Evolutionary conservation across 805 yeast species (phyloP).

Genomic region (Metschnikowia santaceciliae): DNA sequence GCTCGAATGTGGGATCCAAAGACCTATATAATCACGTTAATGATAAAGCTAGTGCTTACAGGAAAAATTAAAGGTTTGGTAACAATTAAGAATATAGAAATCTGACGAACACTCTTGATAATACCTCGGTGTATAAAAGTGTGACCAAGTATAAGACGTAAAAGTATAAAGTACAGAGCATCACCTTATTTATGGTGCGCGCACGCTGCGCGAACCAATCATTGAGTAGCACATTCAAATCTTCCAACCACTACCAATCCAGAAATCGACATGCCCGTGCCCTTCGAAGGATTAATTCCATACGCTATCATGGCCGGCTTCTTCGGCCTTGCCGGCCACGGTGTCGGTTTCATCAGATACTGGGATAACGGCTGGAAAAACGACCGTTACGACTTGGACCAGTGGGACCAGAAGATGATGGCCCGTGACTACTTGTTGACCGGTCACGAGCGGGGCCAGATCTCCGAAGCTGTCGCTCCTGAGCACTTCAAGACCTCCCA

Average conservation of each 20-base stretch:
- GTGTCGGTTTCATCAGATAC: constrained; percentile 42
- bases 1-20: no score
- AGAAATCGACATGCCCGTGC: constrained; percentile 38
- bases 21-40: not conserved
- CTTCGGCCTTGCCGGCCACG: constrained; percentile 44
- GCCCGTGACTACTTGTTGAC: constrained; percentile 76
- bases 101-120: no score
- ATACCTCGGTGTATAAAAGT: no score
- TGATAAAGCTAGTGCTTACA: no score
- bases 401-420: constrained; percentile 47
- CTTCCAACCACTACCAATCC: constrained; percentile 2
- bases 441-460: constrained; percentile 68
- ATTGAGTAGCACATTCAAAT: constrained; percentile 8
- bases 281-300: constrained; percentile 46
- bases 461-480: constrained; percentile 64
- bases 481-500: constrained; percentile 71
- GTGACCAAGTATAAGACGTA: not conserved
- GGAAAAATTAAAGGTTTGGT: no score
- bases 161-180: not conserved
- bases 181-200: not conserved
- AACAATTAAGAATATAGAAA: no score
- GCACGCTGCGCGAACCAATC: constrained; percentile 22
- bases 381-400: constrained; percentile 42
- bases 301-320: constrained; percentile 44
- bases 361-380: constrained; percentile 50